These are phyloP conservation scores for Sisymbrium altissimum DNA, from an alignment of 345 rosid genomes.

Conservation along the genomic window DNA sequence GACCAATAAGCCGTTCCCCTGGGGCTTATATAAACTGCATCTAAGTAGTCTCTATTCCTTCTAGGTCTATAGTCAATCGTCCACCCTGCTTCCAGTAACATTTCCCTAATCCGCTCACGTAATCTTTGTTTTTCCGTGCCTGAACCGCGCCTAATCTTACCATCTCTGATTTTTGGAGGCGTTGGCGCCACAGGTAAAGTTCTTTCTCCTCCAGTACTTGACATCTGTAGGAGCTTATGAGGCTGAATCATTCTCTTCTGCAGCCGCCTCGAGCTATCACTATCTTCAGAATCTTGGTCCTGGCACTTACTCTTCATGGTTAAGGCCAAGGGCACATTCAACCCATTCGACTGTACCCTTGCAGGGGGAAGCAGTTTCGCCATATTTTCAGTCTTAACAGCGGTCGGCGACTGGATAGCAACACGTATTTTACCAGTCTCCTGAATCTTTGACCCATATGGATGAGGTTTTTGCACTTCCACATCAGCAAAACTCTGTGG, in stretches of 20 bases:
- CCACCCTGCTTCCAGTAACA: constrained; percentile 95
- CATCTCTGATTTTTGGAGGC: constrained; percentile 41
- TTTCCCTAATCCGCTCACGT: constrained; percentile 75
- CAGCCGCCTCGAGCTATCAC: constrained; percentile 43
- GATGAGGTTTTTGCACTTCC: constrained; percentile 39
- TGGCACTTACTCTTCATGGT: constrained; percentile 39
- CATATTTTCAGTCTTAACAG: constrained; percentile 36
- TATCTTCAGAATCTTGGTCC: constrained; percentile 52
- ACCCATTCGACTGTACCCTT: constrained; percentile 35
- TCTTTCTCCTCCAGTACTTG: constrained; percentile 42
- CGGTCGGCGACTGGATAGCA: constrained; percentile 33
- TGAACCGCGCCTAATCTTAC: constrained; percentile 68
- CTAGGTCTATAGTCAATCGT: constrained; percentile 86
- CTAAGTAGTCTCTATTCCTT: constrained; percentile 74
- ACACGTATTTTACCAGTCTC: constrained; percentile 45
- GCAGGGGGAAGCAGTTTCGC: constrained; percentile 38
- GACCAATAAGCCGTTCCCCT: constrained; percentile 95
- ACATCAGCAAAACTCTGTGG: constrained; percentile 37
- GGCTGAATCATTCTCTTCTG: constrained; percentile 40
- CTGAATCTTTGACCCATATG: constrained; percentile 39
- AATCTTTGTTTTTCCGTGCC: constrained; percentile 94
- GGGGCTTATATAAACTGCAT: constrained; percentile 91
- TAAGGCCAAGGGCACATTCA: constrained; percentile 38
- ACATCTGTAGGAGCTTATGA: constrained; percentile 31
- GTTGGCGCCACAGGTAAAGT: constrained; percentile 39